These are phyloP conservation scores for Pleurostoma richardsiae DNA, from an alignment of 2,329 filamentous ascomycete genomes.

Conservation along the genomic window DNA sequence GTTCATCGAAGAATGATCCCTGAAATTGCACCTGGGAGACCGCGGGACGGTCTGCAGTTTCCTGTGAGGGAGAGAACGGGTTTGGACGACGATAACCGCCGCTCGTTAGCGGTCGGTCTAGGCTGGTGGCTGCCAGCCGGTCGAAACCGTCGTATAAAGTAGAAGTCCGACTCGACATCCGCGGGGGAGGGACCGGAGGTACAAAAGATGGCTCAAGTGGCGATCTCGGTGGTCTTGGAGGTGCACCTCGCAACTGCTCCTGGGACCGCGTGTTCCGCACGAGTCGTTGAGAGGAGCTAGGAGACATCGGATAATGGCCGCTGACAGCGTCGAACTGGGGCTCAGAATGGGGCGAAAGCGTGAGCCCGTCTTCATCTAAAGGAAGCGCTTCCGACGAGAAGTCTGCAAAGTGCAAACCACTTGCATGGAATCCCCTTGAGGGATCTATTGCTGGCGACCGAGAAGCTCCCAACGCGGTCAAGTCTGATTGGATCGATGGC, in stretches of 20 bases:
- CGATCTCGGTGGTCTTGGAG: constrained; percentile 46
- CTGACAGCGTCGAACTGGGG: background rate
- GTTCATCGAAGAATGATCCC: constrained; percentile 7
- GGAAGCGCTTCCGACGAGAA: constrained; percentile 39
- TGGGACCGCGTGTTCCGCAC: constrained; percentile 42
- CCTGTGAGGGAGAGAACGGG: constrained; percentile 27
- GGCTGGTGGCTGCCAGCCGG: constrained; percentile 21
- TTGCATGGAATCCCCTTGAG: constrained; percentile 28
- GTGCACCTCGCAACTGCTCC: constrained; percentile 41
- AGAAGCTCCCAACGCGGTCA: constrained; percentile 32
- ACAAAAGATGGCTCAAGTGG: constrained; percentile 28
- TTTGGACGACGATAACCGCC: constrained; percentile 39
- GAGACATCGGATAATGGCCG: no score
- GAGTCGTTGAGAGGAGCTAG: constrained; percentile 17
- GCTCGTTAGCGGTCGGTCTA: constrained; percentile 40
- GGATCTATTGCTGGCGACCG: constrained; percentile 27
- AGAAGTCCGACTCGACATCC: constrained; percentile 50
- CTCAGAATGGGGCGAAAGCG: constrained; percentile 3
- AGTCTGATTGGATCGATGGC: constrained; percentile 36
- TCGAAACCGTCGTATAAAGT: constrained; percentile 37
- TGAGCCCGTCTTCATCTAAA: constrained; percentile 5
- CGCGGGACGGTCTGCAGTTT: constrained; percentile 15
- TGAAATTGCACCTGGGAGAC: constrained; percentile 12
- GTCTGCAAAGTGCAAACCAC: constrained; percentile 40
- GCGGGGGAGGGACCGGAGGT: constrained; percentile 43